phyloP scores from a whole-genome alignment of 108 stramenopile genomes.

The Cyclostephanos tholiformis region DNA sequence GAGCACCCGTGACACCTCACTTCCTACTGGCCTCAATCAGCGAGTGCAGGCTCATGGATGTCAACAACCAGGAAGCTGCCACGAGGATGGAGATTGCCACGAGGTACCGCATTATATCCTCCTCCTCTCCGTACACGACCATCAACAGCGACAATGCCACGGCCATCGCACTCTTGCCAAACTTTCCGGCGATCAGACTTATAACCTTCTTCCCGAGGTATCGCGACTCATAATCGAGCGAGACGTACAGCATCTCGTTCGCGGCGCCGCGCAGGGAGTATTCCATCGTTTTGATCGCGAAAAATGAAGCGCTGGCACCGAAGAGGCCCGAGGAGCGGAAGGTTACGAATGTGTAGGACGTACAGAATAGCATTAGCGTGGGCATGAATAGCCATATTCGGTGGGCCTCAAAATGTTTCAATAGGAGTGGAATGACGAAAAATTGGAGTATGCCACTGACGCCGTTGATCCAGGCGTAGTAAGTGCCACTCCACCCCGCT shows the following conservation, averaged over 20 bases:
- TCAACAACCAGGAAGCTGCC: conserved; percentile 35
- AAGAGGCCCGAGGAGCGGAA: conserved; percentile 27
- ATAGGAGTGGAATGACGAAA: conserved; percentile 51
- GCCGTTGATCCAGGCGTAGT: conserved; percentile 60
- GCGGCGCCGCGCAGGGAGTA: conserved; percentile 58
- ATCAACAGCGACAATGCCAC: conserved; percentile 44
- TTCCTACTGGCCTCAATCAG: conserved; percentile 38
- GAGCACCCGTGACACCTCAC: background rate
- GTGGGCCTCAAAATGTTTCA: conserved; percentile 36
- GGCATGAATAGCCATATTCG: conserved; percentile 61
- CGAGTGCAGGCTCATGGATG: conserved; percentile 38
- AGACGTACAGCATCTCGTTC: conserved; percentile 61
- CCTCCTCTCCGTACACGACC: conserved; percentile 32
- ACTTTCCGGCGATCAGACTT: conserved; percentile 56
- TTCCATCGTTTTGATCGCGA: conserved; percentile 61
- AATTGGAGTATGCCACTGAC: conserved; percentile 63
- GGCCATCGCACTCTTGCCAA: conserved; percentile 64
- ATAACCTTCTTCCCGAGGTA: conserved; percentile 67
- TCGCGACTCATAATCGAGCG: conserved; percentile 64
- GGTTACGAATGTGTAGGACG: conserved; percentile 38
- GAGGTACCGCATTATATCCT: conserved; percentile 42
- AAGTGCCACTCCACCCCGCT: conserved; percentile 63
- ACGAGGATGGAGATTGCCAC: conserved; percentile 37
- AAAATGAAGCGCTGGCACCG: conserved; percentile 51
- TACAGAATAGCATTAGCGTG: conserved; percentile 46